These are phyloP conservation scores for Biscogniauxia sp. DNA, from an alignment of 2,329 filamentous ascomycete species.

Conservation along the genomic window DNA sequence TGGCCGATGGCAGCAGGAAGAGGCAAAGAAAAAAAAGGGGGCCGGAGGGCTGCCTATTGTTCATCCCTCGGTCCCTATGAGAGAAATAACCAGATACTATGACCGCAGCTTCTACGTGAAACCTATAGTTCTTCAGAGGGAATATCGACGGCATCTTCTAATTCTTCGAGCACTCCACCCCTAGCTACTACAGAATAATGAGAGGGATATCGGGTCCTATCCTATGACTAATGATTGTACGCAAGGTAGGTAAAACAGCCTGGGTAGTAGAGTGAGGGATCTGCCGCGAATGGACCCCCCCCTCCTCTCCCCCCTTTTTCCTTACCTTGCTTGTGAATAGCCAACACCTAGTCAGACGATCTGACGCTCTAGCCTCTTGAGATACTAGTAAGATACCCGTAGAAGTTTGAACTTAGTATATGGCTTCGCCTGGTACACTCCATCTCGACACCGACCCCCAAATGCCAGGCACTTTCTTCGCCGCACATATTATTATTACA, in stretches of 20 bases:
- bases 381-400: neutral
- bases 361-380: neutral
- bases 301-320: neutral
- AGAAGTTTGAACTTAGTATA: neutral
- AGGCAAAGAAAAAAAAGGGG: neutral
- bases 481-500: constrained; percentile 16
- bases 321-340: neutral
- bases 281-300: neutral
- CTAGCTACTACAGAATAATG: neutral
- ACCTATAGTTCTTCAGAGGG: no score
- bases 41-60: neutral
- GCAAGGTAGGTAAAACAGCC: neutral
- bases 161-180: no score
- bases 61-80: no score
- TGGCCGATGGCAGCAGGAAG: neutral
- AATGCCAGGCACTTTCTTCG: constrained; percentile 18
- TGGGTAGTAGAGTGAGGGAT: neutral
- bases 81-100: no score
- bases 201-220: neutral
- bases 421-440: constrained; percentile 6
- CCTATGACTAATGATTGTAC: neutral
- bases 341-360: neutral
- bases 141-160: no score
- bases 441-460: constrained; percentile 17
- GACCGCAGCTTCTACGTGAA: no score